phyloP scores from a whole-genome alignment of 2,329 filamentous ascomycete genomes.

The Amphichorda felina region DNA sequence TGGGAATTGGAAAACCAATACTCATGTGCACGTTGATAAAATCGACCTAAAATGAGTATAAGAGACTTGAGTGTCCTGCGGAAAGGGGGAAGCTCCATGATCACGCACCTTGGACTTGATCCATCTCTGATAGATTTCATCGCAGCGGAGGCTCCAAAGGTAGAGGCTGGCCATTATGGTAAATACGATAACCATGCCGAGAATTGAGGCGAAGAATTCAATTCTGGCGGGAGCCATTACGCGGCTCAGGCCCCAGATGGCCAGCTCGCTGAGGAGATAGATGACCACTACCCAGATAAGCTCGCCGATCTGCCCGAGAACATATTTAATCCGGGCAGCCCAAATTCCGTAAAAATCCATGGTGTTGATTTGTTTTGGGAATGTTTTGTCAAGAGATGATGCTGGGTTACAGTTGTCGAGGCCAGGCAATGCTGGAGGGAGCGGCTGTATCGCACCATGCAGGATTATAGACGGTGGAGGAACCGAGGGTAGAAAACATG shows the following conservation, averaged over 20 bases:
- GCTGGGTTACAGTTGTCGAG: too few relatives aligned
- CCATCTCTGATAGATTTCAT: conserved; percentile 15
- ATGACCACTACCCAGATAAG: conserved; percentile 21
- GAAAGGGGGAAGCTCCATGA: too few relatives aligned
- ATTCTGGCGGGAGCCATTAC: conserved; percentile 17
- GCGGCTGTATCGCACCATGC: too few relatives aligned
- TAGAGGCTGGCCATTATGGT: conserved; percentile 16
- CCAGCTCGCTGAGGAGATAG: conserved; percentile 28
- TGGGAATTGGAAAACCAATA: conserved; percentile 36
- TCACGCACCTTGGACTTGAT: conserved; percentile 20
- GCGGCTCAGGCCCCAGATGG: conserved; percentile 30
- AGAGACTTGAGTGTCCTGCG: conserved; percentile 1
- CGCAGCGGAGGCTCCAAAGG: conserved; percentile 7
- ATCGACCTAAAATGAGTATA: conserved; percentile 24
- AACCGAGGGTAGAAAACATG: too few relatives aligned
- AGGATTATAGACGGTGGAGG: too few relatives aligned
- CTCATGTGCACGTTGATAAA: conserved; percentile 39
- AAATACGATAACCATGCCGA: conserved; percentile 32
- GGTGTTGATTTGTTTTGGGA: too few relatives aligned
- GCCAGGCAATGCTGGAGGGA: too few relatives aligned
- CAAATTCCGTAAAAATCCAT: not conserved
- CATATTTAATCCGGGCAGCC: not conserved
- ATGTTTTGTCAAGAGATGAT: too few relatives aligned
- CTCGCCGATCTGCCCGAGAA: too few relatives aligned
- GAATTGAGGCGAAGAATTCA: conserved; percentile 34